Evolutionary conservation across 2,329 filamentous ascomycete species (phyloP).

Genomic region (Exserohilum rostratum): DNA sequence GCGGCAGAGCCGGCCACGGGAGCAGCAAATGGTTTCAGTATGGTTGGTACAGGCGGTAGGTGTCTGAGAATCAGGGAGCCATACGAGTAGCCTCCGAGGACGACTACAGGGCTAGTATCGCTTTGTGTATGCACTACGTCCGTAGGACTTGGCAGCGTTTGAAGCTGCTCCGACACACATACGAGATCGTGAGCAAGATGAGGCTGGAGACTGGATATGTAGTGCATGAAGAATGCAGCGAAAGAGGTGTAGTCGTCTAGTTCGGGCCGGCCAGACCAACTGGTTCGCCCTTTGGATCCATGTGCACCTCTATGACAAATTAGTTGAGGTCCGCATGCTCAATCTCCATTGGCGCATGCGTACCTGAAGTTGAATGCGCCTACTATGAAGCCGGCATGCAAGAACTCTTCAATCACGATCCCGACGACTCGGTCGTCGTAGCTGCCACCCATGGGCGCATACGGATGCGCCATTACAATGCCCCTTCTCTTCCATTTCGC

Average conservation of each 20-base stretch:
- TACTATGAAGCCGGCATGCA: conserved; percentile 76
- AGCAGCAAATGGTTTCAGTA: conserved; percentile 65
- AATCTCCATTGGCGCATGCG: conserved; percentile 3
- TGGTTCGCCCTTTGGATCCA: conserved; percentile 76
- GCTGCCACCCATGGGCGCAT: conserved; percentile 83
- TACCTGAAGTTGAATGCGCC: conserved; percentile 93
- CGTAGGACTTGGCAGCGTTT: neutral
- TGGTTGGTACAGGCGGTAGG: conserved; percentile 64
- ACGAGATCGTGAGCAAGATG: conserved; percentile 21
- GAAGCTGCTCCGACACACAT: conserved; percentile 24
- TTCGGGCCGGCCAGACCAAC: conserved; percentile 85
- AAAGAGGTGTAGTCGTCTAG: conserved; percentile 82
- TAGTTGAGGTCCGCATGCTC: neutral
- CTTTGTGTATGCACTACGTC: neutral
- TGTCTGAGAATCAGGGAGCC: conserved; percentile 81
- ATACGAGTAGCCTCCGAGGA: conserved; percentile 88
- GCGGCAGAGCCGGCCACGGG: conserved; percentile 63
- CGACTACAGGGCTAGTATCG: conserved; percentile 40
- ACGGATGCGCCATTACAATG: conserved; percentile 84
- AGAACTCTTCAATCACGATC: conserved; percentile 66
- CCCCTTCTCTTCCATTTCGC: conserved; percentile 52
- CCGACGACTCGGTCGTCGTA: conserved; percentile 83
- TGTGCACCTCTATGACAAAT: conserved; percentile 70
- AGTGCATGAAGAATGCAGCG: conserved; percentile 78
- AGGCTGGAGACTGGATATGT: conserved; percentile 64